Conservation (phyloP, 1,139 yeast genomes). For the Pichia sp. region DNA sequence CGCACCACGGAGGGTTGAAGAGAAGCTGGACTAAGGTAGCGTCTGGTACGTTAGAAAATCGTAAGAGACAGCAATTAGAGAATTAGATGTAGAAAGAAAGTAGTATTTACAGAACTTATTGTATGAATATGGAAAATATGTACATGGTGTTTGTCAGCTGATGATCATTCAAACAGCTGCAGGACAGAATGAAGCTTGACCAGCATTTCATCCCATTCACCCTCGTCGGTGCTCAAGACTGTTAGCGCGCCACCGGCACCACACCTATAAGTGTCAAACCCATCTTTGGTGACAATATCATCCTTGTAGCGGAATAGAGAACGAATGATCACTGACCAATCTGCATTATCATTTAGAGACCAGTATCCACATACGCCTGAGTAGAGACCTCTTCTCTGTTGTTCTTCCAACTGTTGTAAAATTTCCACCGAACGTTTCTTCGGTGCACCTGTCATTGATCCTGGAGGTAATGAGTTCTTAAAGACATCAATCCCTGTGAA, state of each 20-base stretch:
- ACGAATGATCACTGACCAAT: slow-evolving; percentile 94
- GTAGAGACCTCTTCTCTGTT: slow-evolving; percentile 71
- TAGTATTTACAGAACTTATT: not conserved
- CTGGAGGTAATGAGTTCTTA: slow-evolving; percentile 83
- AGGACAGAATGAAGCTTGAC: slow-evolving; percentile 74
- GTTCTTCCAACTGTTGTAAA: slow-evolving; percentile 45
- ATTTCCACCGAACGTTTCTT: slow-evolving; percentile 87
- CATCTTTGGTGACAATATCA: slow-evolving; percentile 35
- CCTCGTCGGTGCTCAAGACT: slow-evolving; percentile 68
- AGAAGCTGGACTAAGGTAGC: no score
- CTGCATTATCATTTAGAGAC: slow-evolving; percentile 83
- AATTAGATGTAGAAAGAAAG: slow-evolving; percentile 10
- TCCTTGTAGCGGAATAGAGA: slow-evolving; percentile 63
- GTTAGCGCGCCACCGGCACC: slow-evolving; percentile 99
- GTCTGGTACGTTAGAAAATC: slow-evolving; percentile 22
- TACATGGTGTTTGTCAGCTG: not conserved
- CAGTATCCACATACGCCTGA: slow-evolving; percentile 96
- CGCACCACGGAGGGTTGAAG: no score
- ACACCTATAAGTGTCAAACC: slow-evolving; percentile 54
- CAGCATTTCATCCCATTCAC: slow-evolving; percentile 92
- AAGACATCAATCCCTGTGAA: slow-evolving; percentile 75
- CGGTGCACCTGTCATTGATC: slow-evolving; percentile 99
- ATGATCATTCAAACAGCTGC: slow-evolving; percentile 43
- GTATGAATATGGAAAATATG: not conserved
- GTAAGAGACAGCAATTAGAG: slow-evolving; percentile 21